A percentile compares a stretch with the other conserved stretches of the same genome.
These are phyloP conservation scores for Halteria grandinella DNA, from an alignment of 73 alveolate genomes.

Conservation along the genomic window DNA sequence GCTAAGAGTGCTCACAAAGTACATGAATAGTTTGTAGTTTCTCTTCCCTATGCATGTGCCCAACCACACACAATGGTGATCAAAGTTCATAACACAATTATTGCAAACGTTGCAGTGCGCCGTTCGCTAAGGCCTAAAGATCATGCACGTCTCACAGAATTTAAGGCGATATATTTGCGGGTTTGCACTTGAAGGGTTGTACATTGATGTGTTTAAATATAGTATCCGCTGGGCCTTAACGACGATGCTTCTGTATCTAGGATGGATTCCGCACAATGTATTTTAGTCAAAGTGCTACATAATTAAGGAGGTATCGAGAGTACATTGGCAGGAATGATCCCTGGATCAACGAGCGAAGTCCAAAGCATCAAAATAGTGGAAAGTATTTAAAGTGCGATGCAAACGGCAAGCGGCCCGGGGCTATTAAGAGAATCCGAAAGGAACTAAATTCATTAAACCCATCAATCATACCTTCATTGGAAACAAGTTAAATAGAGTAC, in stretches of 20 bases:
- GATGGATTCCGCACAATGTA: no score
- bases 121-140: conserved; percentile 90
- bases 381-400: no score
- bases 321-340: conserved; percentile 31
- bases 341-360: conserved; percentile 21
- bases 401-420: no score
- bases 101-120: conserved; percentile 90
- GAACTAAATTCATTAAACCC: no score
- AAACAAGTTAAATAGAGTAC: no score
- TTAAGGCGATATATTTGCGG: conserved; percentile 34
- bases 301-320: neutral
- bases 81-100: conserved; percentile 89
- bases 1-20: no score
- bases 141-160: conserved; percentile 82
- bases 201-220: conserved; percentile 1
- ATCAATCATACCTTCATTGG: no score
- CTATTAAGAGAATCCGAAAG: no score
- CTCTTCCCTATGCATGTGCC: conserved; percentile 94
- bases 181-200: neutral
- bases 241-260: conserved; percentile 9
- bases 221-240: neutral
- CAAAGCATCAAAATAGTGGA: neutral
- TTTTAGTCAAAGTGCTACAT: no score
- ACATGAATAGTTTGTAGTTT: conserved; percentile 74
- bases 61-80: conserved; percentile 93